phyloP scores from a whole-genome alignment of 805 yeast genomes.

The Saturnispora dispora region DNA sequence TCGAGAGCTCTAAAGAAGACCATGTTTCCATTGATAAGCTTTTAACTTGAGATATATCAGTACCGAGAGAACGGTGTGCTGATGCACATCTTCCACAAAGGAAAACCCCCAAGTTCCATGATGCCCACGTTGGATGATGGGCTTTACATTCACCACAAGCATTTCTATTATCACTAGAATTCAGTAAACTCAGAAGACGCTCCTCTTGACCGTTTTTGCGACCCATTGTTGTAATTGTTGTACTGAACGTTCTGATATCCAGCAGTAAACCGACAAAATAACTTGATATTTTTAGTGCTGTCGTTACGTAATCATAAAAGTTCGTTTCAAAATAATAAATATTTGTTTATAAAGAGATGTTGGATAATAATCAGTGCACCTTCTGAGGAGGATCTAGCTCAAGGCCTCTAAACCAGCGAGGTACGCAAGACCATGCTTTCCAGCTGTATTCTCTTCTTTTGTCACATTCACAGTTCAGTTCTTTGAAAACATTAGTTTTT shows the following conservation, averaged over 20 bases:
- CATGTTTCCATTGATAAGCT: slow-evolving; percentile 68
- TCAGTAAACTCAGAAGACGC: slow-evolving; percentile 48
- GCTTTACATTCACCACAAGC: slow-evolving; percentile 75
- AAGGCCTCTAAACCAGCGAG: slow-evolving; percentile 26
- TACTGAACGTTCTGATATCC: not conserved
- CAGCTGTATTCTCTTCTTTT: slow-evolving; percentile 41
- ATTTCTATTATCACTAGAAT: slow-evolving; percentile 49
- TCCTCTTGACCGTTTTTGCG: slow-evolving; percentile 18
- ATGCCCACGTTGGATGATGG: slow-evolving; percentile 52
- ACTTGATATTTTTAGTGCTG: no score
- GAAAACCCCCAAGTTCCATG: slow-evolving; percentile 51
- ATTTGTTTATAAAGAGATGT: not conserved
- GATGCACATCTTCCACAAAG: slow-evolving; percentile 83
- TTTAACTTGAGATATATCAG: slow-evolving; percentile 55
- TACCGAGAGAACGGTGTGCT: slow-evolving; percentile 58
- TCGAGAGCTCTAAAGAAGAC: slow-evolving; percentile 47
- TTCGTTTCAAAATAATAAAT: not conserved
- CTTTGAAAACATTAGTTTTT: slow-evolving; percentile 33
- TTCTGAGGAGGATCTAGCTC: slow-evolving; percentile 4
- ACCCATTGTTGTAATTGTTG: not conserved
- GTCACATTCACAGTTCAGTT: slow-evolving; percentile 43
- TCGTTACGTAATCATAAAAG: not conserved
- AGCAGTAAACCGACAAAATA: not conserved
- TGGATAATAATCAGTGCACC: not conserved
- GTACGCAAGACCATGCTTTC: slow-evolving; percentile 43